Conservation (phyloP, 768 basidiomycete species). For the Tulasnella sp. region DNA sequence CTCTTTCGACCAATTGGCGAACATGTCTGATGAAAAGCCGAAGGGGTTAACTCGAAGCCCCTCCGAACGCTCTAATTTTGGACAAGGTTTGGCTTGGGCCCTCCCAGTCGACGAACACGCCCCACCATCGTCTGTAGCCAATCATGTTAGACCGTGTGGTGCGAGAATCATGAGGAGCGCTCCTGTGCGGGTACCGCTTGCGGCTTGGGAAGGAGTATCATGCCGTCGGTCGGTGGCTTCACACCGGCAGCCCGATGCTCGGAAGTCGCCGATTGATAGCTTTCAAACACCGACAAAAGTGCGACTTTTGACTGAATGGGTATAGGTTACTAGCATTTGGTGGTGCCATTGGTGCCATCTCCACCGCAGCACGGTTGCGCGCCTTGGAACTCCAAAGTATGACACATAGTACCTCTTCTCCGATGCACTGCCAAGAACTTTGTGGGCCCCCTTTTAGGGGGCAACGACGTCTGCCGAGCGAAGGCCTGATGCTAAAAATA, state of each 20-base stretch:
- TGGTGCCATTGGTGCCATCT: background rate
- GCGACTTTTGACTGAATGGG: background rate
- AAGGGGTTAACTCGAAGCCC: background rate
- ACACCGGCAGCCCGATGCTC: background rate
- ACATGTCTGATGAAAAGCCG: background rate
- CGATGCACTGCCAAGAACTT: background rate
- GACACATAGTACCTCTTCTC: background rate
- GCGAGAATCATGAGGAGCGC: background rate
- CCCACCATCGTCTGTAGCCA: background rate
- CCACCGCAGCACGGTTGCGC: background rate
- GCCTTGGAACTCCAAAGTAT: background rate
- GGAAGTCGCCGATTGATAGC: background rate
- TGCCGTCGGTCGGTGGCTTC: background rate
- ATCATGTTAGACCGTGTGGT: background rate
- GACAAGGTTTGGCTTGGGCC: constrained; percentile 2
- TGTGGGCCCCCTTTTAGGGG: background rate
- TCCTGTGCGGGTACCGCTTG: background rate
- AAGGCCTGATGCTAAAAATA: background rate
- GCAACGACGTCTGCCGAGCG: background rate
- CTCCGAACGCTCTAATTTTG: background rate
- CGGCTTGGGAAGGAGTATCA: background rate
- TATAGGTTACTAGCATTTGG: background rate
- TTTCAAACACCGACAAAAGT: background rate
- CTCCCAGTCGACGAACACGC: background rate
- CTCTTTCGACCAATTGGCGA: background rate